Conservation (phyloP, 768 basidiomycete species). For the Dictyophora rubrovolvata region DNA sequence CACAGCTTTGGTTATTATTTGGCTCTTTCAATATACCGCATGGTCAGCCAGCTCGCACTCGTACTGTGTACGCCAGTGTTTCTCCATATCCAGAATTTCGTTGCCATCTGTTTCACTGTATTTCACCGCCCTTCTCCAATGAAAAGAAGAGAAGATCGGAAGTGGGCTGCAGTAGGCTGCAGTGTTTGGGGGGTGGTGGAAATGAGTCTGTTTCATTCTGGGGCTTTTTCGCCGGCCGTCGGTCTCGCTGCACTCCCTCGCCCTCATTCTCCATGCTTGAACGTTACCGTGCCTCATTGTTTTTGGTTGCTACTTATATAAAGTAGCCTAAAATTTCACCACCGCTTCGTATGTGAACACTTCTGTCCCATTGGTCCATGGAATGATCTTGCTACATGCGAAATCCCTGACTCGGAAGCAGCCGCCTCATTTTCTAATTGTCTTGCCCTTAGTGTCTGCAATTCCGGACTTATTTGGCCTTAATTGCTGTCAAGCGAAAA, state of each 20-base stretch:
- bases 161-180: neutral
- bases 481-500: neutral
- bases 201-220: too few species aligned
- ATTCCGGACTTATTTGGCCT: too few species aligned
- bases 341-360: neutral
- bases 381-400: neutral
- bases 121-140: neutral
- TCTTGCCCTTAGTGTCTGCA: too few species aligned
- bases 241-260: neutral
- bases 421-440: too few species aligned
- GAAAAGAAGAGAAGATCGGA: neutral
- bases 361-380: neutral
- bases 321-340: neutral
- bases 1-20: too few species aligned
- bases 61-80: too few species aligned
- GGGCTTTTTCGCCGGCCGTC: neutral
- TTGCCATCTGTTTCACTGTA: neutral
- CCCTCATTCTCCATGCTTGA: neutral
- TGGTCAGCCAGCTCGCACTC: too few species aligned
- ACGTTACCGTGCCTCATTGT: neutral
- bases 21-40: too few species aligned
- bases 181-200: neutral
- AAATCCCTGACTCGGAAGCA: too few species aligned
- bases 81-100: neutral
- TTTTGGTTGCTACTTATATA: neutral